Base-by-base conservation (phyloP, 768 basidiomycete genomes). In the Tremella fuciformis region DNA sequence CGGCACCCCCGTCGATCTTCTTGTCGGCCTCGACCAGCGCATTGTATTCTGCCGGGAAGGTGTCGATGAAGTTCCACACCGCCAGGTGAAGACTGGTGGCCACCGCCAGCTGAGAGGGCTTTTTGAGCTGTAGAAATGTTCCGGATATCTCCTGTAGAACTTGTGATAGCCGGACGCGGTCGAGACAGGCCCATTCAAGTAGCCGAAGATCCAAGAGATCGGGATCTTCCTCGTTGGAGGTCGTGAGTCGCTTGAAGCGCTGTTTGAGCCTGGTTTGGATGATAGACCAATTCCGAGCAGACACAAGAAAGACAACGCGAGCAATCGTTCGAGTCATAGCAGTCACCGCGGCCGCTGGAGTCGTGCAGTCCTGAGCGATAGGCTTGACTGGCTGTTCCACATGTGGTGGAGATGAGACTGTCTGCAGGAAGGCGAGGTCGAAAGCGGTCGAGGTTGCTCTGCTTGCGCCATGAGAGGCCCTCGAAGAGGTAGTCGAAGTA, bases 11-110 rank as follows among this genome's bases (percentile, higher is more conserved):
- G 58, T 94, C 92, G 13, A 88, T 79, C 47, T 80, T 76, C 38
- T 79, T 81, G 46, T 85, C 81, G 2, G 81, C 79, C 9, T 82
- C 80, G 38, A 91, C 81, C 3, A 84, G 81, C 7, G 89, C 85
- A 53, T 86, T 86, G 73, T 85, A 94, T 71, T 96, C 89, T 4
- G 80, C 78, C 0, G 89, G 86, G 68, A 86, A 88, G 21, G 83
- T 79, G 26, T 87, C 85, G 29, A 93, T 85, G 90, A 90, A 94
- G 62, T 87, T 90, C 91, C 91, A 93, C 24, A 94, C 80, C 0
- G 88, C 89, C 25, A 83, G 81, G 19, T 89, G 84, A 37, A 94
- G 81, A 24, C 87, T 84, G 24, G 83, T 79, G 0, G 89, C 84
- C 49, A 92, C 82, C 0, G 87, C 85, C 13, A 82, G 76, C 58